Conservation (phyloP, 257 asterid species). For the Fraxinus cuspidata region DNA sequence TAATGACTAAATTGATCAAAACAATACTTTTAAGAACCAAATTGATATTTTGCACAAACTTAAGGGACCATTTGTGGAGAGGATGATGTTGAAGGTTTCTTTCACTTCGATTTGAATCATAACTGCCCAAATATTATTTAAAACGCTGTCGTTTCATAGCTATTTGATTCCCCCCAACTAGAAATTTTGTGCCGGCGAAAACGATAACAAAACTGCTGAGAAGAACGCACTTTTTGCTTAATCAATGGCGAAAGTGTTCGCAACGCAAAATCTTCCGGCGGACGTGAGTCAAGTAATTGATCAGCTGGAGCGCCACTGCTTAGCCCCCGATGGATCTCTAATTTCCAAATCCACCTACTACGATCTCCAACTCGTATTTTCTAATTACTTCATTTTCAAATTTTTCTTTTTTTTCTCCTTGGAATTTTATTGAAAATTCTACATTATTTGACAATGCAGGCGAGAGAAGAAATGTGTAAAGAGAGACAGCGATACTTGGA, state of each 20-base stretch:
- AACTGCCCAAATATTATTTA: background rate
- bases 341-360: conserved; percentile 79
- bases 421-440: background rate
- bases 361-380: conserved; percentile 77
- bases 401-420: background rate
- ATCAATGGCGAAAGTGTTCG: conserved; percentile 55
- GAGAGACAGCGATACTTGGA: conserved; percentile 97
- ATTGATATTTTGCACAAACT: too few relatives aligned
- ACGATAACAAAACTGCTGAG: background rate
- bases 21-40: too few relatives aligned
- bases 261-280: conserved; percentile 67
- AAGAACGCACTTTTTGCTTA: background rate
- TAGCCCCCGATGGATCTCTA: conserved; percentile 97
- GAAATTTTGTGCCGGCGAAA: conserved; percentile 26
- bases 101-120: too few relatives aligned
- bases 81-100: too few relatives aligned
- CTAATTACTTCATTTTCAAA: conserved; percentile 14
- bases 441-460: conserved; percentile 53
- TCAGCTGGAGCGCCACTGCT: conserved; percentile 92
- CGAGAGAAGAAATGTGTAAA: conserved; percentile 92
- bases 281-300: conserved; percentile 76
- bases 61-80: too few relatives aligned
- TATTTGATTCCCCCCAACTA: background rate
- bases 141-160: conserved; percentile 19
- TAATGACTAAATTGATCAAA: too few relatives aligned